Conservation (phyloP, 306 rosid genomes). For the Rosa rugosa region DNA sequence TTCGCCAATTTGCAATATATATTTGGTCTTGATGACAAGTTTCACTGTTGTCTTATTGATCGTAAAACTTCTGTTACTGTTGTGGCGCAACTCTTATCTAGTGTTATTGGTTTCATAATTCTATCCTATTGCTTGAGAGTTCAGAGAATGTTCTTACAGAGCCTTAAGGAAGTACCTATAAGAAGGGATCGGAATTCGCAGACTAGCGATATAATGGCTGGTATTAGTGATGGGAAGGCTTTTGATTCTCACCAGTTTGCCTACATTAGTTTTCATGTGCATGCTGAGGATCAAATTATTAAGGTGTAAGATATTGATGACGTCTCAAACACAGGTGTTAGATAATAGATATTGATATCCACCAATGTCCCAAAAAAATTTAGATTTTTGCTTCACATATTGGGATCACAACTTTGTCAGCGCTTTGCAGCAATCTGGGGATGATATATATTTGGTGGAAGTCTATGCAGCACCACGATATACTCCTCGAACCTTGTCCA, state of each 20-base stretch:
- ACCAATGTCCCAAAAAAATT: slow-evolving; percentile 48
- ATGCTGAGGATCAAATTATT: slow-evolving; percentile 72
- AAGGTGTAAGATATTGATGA: slow-evolving; percentile 53
- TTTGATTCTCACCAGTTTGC: slow-evolving; percentile 79
- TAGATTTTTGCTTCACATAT: slow-evolving; percentile 62
- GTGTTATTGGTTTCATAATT: slow-evolving; percentile 51
- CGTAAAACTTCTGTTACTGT: too few species aligned
- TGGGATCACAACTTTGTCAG: slow-evolving; percentile 83
- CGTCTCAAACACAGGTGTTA: slow-evolving; percentile 33
- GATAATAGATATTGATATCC: too few species aligned
- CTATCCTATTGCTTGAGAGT: slow-evolving; percentile 35
- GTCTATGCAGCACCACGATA: slow-evolving; percentile 73
- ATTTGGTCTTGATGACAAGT: too few species aligned
- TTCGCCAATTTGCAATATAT: too few species aligned
- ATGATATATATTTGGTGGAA: slow-evolving; percentile 59
- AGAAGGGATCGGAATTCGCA: slow-evolving; percentile 35
- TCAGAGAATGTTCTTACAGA: slow-evolving; percentile 57
- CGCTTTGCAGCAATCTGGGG: slow-evolving; percentile 61
- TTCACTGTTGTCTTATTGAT: too few species aligned
- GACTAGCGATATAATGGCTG: slow-evolving; percentile 62
- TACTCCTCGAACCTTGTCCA: slow-evolving; percentile 84
- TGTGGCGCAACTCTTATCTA: slow-evolving; percentile 13
- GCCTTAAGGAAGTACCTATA: slow-evolving; percentile 57
- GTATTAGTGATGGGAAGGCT: slow-evolving; percentile 63
- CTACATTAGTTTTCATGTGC: slow-evolving; percentile 76